Evolutionary conservation across 164 flowering plant species (phyloP).

Genomic region (Euptelea pleiosperma): DNA sequence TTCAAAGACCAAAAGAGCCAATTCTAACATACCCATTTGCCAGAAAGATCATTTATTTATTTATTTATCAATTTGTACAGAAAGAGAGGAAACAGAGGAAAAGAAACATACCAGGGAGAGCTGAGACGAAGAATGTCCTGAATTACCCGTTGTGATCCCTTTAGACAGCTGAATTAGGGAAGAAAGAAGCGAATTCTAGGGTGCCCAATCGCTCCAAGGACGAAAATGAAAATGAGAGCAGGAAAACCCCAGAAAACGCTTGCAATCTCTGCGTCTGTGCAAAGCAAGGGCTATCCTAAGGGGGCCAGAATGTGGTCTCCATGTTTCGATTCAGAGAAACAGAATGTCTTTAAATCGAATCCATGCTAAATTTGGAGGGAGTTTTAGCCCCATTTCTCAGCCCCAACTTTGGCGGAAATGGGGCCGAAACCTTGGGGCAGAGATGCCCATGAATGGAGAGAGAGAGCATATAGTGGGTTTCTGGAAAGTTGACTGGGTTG

Average conservation of each 20-base stretch:
- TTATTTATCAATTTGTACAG: neutral
- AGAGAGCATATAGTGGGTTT: too few species aligned
- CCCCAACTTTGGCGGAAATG: constrained; percentile 12
- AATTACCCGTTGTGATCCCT: neutral
- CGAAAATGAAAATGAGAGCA: neutral
- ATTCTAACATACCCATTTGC: too few species aligned
- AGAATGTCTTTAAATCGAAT: constrained; percentile 5
- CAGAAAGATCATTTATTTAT: neutral
- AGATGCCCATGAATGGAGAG: neutral
- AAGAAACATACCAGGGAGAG: neutral
- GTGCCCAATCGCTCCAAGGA: neutral
- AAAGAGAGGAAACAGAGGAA: neutral
- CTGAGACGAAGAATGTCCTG: neutral
- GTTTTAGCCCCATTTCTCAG: constrained; percentile 10
- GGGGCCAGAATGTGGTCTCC: constrained; percentile 1
- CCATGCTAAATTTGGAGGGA: constrained; percentile 19
- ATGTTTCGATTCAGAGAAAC: neutral
- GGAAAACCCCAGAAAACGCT: constrained; percentile 15
- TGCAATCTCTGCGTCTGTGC: neutral
- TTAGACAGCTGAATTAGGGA: neutral
- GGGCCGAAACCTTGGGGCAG: neutral
- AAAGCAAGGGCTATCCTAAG: neutral
- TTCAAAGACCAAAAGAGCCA: too few species aligned
- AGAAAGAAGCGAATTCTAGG: constrained; percentile 18
- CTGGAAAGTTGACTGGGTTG: too few species aligned